A percentile compares a stretch with the other conserved stretches of the same genome.
Evolutionary conservation across 352 stramenopile species (phyloP).

Genomic region (Globisporangium carolinianum): DNA sequence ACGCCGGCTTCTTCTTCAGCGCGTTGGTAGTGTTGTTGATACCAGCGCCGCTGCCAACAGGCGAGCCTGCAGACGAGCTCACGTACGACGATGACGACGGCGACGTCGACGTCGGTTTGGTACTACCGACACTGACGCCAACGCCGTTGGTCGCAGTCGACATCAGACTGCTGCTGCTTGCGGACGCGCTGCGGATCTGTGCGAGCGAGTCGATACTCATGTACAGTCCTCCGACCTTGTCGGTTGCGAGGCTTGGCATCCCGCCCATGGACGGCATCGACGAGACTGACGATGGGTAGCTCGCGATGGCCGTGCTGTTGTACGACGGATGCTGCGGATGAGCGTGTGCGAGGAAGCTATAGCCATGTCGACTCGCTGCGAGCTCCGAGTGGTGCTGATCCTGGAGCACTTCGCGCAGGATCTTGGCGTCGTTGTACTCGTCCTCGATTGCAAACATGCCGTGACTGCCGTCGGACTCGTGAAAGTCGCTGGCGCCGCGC

Average conservation of each 20-base stretch:
- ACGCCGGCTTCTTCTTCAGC: slow-evolving; percentile 51
- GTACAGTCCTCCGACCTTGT: slow-evolving; percentile 7
- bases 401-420: slow-evolving; percentile 14
- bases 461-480: neutral
- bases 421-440: slow-evolving; percentile 12
- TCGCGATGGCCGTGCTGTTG: neutral
- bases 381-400: slow-evolving; percentile 1
- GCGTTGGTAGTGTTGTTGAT: slow-evolving; percentile 15
- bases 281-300: neutral
- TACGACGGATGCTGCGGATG: neutral
- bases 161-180: neutral
- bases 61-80: slow-evolving; percentile 7
- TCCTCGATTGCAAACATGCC: slow-evolving; percentile 1
- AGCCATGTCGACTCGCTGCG: neutral
- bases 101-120: neutral
- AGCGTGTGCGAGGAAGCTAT: neutral
- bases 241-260: neutral
- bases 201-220: slow-evolving; percentile 11
- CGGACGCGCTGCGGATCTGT: neutral
- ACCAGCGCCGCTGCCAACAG: slow-evolving; percentile 20
- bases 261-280: neutral
- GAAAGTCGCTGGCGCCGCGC: slow-evolving; percentile 1
- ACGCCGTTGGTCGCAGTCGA: neutral
- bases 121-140: neutral
- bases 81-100: slow-evolving; percentile 6